Evolutionary conservation across 208 protist genomes (phyloP).

Genomic region (Wallacemonas sp.): DNA sequence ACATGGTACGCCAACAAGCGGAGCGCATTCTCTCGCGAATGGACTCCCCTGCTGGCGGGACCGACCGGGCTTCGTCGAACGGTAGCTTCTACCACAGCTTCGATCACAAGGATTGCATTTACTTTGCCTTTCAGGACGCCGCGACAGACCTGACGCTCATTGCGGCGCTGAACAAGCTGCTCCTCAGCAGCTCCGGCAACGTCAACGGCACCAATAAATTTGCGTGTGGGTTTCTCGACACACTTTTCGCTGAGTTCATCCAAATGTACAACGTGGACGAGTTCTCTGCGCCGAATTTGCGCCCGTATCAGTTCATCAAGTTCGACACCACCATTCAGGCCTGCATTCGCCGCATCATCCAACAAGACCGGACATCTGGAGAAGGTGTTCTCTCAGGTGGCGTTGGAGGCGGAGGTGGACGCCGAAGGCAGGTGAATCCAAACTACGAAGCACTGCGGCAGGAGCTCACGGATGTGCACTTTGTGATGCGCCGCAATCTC

Average conservation of each 20-base stretch:
- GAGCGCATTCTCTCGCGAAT: conserved; percentile 86
- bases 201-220: conserved; percentile 73
- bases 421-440: conserved; percentile 70
- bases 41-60: conserved; percentile 59
- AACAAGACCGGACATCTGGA: conserved; percentile 58
- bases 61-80: conserved; percentile 33
- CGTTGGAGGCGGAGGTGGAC: conserved; percentile 16
- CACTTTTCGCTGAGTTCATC: conserved; percentile 80
- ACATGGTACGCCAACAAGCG: conserved; percentile 71
- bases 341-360: conserved; percentile 63
- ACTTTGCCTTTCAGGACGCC: conserved; percentile 89
- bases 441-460: conserved; percentile 78
- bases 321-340: conserved; percentile 85
- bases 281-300: conserved; percentile 49
- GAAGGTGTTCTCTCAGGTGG: conserved; percentile 40
- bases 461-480: conserved; percentile 89
- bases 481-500: conserved; percentile 90
- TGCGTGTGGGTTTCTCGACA: conserved; percentile 80
- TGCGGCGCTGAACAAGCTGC: conserved; percentile 86
- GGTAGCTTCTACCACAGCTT: conserved; percentile 92
- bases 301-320: conserved; percentile 89
- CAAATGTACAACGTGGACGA: conserved; percentile 54
- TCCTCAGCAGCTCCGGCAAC: conserved; percentile 79
- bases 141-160: conserved; percentile 86
- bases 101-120: conserved; percentile 88